A percentile compares a stretch with the other conserved stretches of the same genome.
Conservation (phyloP, 352 stramenopile species). For the Elongisporangium undulatum region DNA sequence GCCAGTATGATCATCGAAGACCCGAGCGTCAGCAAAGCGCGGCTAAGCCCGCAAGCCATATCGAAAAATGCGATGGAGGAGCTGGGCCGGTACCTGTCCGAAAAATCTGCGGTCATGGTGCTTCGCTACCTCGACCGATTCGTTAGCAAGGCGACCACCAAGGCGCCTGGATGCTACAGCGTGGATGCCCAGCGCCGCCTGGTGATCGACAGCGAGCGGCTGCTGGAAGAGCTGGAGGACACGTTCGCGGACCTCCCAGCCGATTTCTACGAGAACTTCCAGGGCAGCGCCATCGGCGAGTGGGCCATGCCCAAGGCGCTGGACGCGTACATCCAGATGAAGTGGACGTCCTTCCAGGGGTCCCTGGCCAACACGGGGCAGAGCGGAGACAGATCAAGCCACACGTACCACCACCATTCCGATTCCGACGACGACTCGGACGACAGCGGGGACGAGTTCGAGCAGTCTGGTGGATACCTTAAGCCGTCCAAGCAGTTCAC, state of each 20-base stretch:
- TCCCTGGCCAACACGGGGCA: constrained; percentile 5
- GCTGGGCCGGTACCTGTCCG: constrained; percentile 54
- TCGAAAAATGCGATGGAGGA: constrained; percentile 71
- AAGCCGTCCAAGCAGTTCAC: constrained; percentile 57
- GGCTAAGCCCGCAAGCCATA: constrained; percentile 56
- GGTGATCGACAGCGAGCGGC: constrained; percentile 66
- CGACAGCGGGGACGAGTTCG: constrained; percentile 58
- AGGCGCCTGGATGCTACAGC: constrained; percentile 64
- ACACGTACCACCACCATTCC: constrained; percentile 11
- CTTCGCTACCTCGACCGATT: constrained; percentile 79
- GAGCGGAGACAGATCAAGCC: constrained; percentile 10
- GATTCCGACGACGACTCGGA: constrained; percentile 38
- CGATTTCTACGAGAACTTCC: constrained; percentile 52
- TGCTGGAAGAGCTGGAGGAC: constrained; percentile 58
- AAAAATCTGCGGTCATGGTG: constrained; percentile 82
- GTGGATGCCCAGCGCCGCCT: constrained; percentile 35
- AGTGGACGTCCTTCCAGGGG: constrained; percentile 71
- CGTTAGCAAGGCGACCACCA: constrained; percentile 66
- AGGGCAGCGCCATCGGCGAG: constrained; percentile 30
- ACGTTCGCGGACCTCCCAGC: constrained; percentile 57
- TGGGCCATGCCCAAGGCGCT: constrained; percentile 57
- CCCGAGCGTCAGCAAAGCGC: constrained; percentile 16
- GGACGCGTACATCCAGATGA: constrained; percentile 72
- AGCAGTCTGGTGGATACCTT: constrained; percentile 45
- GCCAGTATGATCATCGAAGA: background rate